A percentile compares a stretch with the other conserved stretches of the same genome.
Conservation (phyloP, 1,284 basidiomycete species). For the Cutaneotrichosporon mucoides region DNA sequence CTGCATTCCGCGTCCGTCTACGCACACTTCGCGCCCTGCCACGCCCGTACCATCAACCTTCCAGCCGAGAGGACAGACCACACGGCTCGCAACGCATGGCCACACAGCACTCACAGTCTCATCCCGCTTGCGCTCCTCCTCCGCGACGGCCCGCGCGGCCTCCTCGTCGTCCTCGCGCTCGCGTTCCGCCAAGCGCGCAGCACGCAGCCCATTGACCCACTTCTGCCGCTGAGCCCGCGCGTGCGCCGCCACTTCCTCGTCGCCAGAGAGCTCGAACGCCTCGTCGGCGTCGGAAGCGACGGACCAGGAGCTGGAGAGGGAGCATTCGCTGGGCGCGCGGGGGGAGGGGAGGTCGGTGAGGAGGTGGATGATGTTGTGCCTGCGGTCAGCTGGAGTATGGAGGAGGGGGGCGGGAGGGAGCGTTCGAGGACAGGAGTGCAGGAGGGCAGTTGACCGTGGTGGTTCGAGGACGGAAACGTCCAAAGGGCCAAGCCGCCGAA, state of each 20-base stretch:
- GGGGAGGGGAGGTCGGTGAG: slow-evolving; percentile 52
- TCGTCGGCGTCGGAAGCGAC: slow-evolving; percentile 77
- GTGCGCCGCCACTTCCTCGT: slow-evolving; percentile 61
- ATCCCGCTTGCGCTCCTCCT: slow-evolving; percentile 65
- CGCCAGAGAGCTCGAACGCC: slow-evolving; percentile 66
- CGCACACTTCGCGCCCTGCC: too few species aligned
- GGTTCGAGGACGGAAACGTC: too few species aligned
- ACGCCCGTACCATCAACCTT: too few species aligned
- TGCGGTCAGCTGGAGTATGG: slow-evolving; percentile 40
- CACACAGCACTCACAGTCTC: slow-evolving; percentile 45
- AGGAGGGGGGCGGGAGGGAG: too few species aligned
- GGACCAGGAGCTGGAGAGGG: slow-evolving; percentile 55
- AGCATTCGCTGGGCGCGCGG: slow-evolving; percentile 8
- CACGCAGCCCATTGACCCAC: slow-evolving; percentile 59
- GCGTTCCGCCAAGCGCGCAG: slow-evolving; percentile 58
- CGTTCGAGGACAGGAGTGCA: too few species aligned
- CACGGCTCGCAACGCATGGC: too few species aligned
- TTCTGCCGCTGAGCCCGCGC: slow-evolving; percentile 61
- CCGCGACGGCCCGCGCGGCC: slow-evolving; percentile 54
- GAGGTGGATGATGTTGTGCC: slow-evolving; percentile 73
- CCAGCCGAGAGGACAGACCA: too few species aligned
- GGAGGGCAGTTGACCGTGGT: too few species aligned
- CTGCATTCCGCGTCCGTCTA: too few species aligned
- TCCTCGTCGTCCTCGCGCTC: slow-evolving; percentile 58
- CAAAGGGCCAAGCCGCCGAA: too few species aligned